Evolutionary conservation across 2,329 filamentous ascomycete genomes (phyloP), one percentile per base, ranked within the genome.

Genomic region (Trichoderma endophyticum): DNA sequence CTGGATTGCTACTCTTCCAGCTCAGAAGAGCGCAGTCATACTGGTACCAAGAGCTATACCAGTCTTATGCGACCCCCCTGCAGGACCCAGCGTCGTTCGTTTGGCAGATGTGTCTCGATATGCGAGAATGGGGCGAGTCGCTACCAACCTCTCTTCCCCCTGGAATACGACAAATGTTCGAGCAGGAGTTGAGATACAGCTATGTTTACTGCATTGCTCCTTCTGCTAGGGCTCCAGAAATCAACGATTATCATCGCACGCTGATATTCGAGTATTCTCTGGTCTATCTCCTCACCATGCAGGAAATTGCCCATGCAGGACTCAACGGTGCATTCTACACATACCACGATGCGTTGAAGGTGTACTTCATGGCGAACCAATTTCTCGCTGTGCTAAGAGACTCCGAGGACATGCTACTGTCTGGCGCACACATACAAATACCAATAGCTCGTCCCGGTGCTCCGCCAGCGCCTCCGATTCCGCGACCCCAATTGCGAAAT

Each of bases 11-110:
- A 21, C 83, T 97, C 2, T 95, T 97, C 79, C 90, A 91, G 76
- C 88, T 98, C 9, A 92, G 95, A n/a, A 89, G 91, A 72, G 88
- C 93, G 7, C 92, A 98, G 79, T 98, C 96, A 0, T 87, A 88
- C 64, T 97, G 94, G 89, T 98, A 98, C 77, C 94, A 97, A 77
- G 89, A 91, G 26, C 88, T 98, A 3, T 96, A 96, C 78, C 93
- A 96, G 77, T 92, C 91, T 21, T 92, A 92, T 11, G 88, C 90
- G 1, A 85, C 87, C 2, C 88, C 89, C n/a, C 86, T 93, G 72
- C 84, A 88, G 21, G 90, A 95, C 68, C 87, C 93, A 1, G 87
- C 91, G 12, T 86, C 87, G 0, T 94, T 92, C 78, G 88, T 94
- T 61, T 94, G 92, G 91, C 88, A 90, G 72, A 90, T 90, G 81